A percentile compares a stretch with the other conserved stretches of the same genome.
These are phyloP conservation scores for Beta macrorhiza DNA, from an alignment of 179 eudicot genomes.

Conservation along the genomic window DNA sequence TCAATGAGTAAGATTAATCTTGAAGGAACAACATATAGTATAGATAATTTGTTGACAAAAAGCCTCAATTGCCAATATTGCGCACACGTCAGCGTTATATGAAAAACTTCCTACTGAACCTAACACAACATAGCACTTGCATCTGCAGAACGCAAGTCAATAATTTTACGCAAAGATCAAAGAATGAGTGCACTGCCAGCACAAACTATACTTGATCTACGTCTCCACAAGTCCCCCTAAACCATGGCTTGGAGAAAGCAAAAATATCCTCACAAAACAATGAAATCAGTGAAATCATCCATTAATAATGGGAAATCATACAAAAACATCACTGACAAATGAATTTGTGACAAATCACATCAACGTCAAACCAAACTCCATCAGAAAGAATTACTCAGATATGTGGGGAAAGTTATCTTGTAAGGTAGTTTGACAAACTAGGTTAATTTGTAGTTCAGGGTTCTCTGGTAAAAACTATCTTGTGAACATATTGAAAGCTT, in stretches of 20 bases:
- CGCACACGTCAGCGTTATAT: background rate
- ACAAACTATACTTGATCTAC: background rate
- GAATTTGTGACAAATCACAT: too few relatives aligned
- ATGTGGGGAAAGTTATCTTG: too few relatives aligned
- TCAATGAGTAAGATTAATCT: background rate
- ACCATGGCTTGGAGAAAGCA: background rate
- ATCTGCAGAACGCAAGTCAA: background rate
- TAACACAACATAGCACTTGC: background rate
- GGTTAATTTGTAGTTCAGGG: too few relatives aligned
- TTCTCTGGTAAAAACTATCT: too few relatives aligned
- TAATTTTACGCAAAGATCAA: background rate
- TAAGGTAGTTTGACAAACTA: too few relatives aligned
- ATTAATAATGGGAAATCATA: background rate
- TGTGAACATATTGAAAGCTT: background rate
- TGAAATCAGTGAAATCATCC: background rate
- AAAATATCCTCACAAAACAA: background rate
- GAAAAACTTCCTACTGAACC: background rate
- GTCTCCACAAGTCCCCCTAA: background rate
- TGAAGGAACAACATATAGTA: background rate
- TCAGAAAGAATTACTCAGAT: too few relatives aligned
- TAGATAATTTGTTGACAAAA: background rate
- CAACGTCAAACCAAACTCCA: too few relatives aligned
- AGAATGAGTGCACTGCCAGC: background rate
- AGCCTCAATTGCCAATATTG: background rate
- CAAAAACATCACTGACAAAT: too few relatives aligned